Base-by-base conservation (phyloP, 805 yeast genomes). In the Ogataea chonburiensis region DNA sequence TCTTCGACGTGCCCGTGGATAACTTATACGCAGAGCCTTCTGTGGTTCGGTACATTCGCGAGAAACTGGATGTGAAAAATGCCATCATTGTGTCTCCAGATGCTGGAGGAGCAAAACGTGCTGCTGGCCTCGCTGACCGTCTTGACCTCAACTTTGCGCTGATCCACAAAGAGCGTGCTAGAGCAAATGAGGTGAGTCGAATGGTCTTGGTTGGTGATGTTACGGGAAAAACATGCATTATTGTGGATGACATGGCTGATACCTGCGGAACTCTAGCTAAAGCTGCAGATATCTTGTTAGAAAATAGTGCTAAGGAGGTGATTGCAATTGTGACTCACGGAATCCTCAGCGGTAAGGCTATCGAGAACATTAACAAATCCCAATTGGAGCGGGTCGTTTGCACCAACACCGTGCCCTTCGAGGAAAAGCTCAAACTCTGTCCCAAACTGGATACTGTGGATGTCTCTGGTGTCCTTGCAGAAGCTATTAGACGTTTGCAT, bases 181-280 rank as follows among this genome's bases (percentile, higher is more conserved):
- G 81, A 45, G 93, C 93, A 18, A 85, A 85, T 56, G 93, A 84
- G 57, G 89, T 85, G 24, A 77, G 86, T 26, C 71, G 83, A 56
- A 85, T 85, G 94, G 89, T 83, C 15, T 68, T 85, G 34, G 94
- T 85, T 33, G 94, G 94, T 55, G 93, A 85, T 64, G 94, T 85
- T 23, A 65, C 79, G 3, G 81, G 75, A 42, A 84, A 84, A 60
- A 70, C 78, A 32, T 85, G 93, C 66, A 68, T 85, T 37, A 75
- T 85, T 50, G 86, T 85, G 28, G 94, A 85, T 63, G 94, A 85
- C 60, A 85, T 85, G 88, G 93, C 93, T 29, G 94, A 85, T 58
- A 85, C 94, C 14, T 85, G 94, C 65, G 94, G 93, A 45, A 85
- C 94, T 13, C 65, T 85, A 46, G 85, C 81, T 36, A 85, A 84